Percentiles rank a stretch among this genome's conserved stretches.
Evolutionary conservation across 1,284 basidiomycete genomes (phyloP).

Genomic region (Xerocomus cyaneibrunnescens): DNA sequence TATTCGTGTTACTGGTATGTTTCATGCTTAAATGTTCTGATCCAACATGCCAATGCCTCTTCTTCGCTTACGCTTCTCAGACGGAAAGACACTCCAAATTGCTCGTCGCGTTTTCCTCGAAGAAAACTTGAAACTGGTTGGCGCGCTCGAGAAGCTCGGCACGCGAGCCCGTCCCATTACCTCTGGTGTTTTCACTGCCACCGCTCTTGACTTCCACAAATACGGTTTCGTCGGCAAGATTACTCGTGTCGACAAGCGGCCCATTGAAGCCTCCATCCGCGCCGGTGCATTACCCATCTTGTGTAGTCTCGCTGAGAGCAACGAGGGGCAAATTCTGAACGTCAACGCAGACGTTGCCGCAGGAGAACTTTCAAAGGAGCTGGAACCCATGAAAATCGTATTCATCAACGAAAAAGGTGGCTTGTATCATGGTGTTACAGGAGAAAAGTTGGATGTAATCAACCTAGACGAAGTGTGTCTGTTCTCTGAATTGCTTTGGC

Average conservation of each 20-base stretch:
- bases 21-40: background rate
- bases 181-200: constrained; percentile 93
- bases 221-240: constrained; percentile 96
- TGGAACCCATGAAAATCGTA: constrained; percentile 99
- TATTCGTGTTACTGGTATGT: constrained; percentile 87
- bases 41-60: background rate
- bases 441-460: constrained; percentile 93
- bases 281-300: constrained; percentile 93
- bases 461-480: constrained; percentile 89
- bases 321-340: constrained; percentile 92
- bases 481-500: background rate
- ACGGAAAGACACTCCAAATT: constrained; percentile 88
- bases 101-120: constrained; percentile 95
- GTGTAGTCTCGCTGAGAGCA: constrained; percentile 87
- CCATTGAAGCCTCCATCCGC: constrained; percentile 91
- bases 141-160: constrained; percentile 87
- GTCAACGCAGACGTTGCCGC: constrained; percentile 98
- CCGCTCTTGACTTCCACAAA: constrained; percentile 91
- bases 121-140: constrained; percentile 91
- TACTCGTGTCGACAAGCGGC: constrained; percentile 89
- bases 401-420: constrained; percentile 99
- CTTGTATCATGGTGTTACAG: constrained; percentile 94
- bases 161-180: constrained; percentile 95
- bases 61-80: constrained; percentile 40
- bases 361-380: constrained; percentile 92